A percentile compares a stretch with the other conserved stretches of the same genome.
Evolutionary conservation across 1,284 basidiomycete species (phyloP).

Genomic region (Ceratobasidium sp.): DNA sequence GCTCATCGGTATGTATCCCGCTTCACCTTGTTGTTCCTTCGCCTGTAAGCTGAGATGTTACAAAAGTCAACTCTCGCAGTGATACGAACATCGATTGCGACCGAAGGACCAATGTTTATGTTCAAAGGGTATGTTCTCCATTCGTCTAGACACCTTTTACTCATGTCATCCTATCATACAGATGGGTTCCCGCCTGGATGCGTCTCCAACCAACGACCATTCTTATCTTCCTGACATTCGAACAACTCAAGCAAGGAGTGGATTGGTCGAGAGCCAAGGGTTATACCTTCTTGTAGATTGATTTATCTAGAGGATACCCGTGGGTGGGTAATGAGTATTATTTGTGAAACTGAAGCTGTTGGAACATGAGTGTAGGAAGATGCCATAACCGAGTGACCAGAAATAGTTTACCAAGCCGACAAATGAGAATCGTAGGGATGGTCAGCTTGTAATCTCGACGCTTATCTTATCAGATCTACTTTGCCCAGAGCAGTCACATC

Average conservation of each 20-base stretch:
- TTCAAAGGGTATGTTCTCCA: constrained; percentile 75
- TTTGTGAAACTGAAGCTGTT: neutral
- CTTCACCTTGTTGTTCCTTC: neutral
- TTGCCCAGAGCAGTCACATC: too few relatives aligned
- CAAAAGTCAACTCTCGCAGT: constrained; percentile 77
- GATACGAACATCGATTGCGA: constrained; percentile 78
- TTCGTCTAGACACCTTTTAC: neutral
- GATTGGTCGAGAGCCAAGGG: constrained; percentile 64
- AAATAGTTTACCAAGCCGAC: too few relatives aligned
- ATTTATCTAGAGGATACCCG: neutral
- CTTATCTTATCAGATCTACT: too few relatives aligned
- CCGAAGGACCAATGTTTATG: constrained; percentile 90
- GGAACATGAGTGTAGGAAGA: neutral
- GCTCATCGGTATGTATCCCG: constrained; percentile 71
- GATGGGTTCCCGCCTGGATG: constrained; percentile 86
- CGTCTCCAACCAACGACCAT: constrained; percentile 88
- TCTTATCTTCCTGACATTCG: constrained; percentile 86
- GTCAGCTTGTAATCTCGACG: too few relatives aligned
- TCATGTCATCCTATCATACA: neutral
- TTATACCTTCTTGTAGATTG: constrained; percentile 20
- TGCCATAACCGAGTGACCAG: neutral
- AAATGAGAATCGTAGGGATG: too few relatives aligned
- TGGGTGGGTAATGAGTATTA: neutral
- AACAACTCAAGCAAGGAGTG: constrained; percentile 77
- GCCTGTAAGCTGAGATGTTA: neutral